Evolutionary conservation across 2,329 filamentous ascomycete genomes (phyloP).

Genomic region (Diaporthe capsici): DNA sequence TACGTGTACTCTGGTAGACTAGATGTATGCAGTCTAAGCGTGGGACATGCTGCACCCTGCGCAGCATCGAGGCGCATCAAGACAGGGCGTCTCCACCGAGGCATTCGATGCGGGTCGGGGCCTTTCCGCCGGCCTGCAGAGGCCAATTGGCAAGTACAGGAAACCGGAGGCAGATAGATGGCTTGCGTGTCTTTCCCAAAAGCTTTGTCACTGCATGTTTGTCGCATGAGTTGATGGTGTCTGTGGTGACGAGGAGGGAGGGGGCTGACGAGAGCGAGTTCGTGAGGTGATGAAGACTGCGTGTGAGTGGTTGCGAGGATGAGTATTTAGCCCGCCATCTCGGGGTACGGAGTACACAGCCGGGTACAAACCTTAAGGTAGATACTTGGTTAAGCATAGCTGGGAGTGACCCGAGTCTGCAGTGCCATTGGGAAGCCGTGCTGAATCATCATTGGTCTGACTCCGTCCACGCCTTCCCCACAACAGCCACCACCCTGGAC

Average conservation of each 20-base stretch:
- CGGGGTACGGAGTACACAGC: slow-evolving; percentile 4
- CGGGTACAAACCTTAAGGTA: background rate
- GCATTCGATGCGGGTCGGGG: slow-evolving; percentile 12
- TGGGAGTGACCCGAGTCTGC: no score
- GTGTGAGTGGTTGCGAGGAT: background rate
- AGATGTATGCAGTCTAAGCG: slow-evolving; percentile 13
- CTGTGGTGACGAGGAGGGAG: no score
- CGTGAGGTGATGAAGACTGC: background rate
- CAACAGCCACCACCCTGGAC: slow-evolving; percentile 16
- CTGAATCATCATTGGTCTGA: slow-evolving; percentile 8
- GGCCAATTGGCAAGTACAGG: background rate
- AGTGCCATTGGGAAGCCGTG: background rate
- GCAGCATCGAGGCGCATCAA: background rate
- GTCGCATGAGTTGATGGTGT: background rate
- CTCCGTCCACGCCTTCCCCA: background rate
- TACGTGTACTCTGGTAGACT: background rate
- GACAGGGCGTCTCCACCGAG: slow-evolving; percentile 5
- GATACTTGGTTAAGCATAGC: no score
- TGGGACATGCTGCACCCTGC: slow-evolving; percentile 2
- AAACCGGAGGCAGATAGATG: background rate
- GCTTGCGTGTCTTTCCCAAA: background rate
- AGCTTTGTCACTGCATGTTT: background rate
- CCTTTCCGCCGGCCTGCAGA: slow-evolving; percentile 14
- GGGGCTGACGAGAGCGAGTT: background rate
- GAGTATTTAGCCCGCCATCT: slow-evolving; percentile 7